Base-by-base conservation (phyloP, 164 flowering plant genomes). In the Chimonanthus praecox region DNA sequence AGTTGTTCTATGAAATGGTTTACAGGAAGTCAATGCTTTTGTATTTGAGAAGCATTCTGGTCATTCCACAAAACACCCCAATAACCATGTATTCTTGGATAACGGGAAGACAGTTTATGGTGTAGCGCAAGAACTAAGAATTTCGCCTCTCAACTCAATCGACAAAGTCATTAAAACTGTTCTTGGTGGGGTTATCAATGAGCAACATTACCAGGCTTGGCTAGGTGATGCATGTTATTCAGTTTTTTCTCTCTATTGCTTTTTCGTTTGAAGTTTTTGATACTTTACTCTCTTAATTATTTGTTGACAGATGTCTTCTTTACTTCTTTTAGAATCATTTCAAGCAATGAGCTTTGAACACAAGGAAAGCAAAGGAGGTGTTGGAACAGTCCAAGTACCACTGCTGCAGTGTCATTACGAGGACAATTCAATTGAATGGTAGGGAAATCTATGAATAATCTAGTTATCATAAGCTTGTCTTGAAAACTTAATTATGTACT, bases 21-120 rank as follows among this genome's bases (percentile, higher is more conserved):
- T 68, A 10, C 54, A 91, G 93, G 85, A 76, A 58, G 82, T 91
- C 5, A 89, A 87, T 84, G 97, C 94, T 7, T 87, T 84, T 70
- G 97, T 86, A 74, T 89, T 91, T 79, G 97, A 89, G 84, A 79
- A 86, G 7, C 97, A 91, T 79, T 92, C 94, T 73, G 84, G 88
- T 78, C 81, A 88, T 88, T 88, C 85, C 77, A 86, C 94, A 44
- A 91, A 91, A 66, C 97, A 91, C 77, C 97, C 97, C 21, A 91
- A 91, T 80, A 89, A 85, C 78, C 97, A 91, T 77, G 88, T 91
- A 70, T 89, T 83, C 80, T 87, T 89, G 74, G 91, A 88, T 74
- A 91, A 89, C 76, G 97, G 97, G 67, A 91, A 90, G 79, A 85
- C 89, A 4, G 82, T 89, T 44, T 90, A 92, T 81, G 87, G 82